Evolutionary conservation across 768 basidiomycete genomes (phyloP), one percentile per base, ranked within the genome.

Genomic region (Hemileccinum impolitum): DNA sequence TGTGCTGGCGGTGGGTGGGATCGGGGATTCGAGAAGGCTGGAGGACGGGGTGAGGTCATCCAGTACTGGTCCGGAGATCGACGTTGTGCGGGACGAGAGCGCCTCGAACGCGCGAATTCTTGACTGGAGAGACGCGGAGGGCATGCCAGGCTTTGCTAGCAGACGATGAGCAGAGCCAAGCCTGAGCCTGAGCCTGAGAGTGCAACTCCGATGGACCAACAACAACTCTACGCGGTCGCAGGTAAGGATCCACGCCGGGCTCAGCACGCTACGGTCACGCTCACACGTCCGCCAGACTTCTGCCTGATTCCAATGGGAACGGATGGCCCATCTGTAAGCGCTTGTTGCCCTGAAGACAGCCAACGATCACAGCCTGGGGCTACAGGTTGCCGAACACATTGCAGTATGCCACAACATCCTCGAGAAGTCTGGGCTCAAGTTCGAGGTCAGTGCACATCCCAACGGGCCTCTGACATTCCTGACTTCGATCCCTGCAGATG

Each of bases 291-390:
- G 17, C 32, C 51, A 91, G 91, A 94, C 66, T 92, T 94, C 62
- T 94, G 91, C 60, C 79, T 94, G 34, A 84, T 93, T 48, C 92
- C 91, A 12, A 85, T 94, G 47, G 91, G 91, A 48, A 89, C 87
- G 2, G 79, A 67, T 14, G 79, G 82, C 26, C 70, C 88, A 19
- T 91, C 88, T 6, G 91, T 87, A 54, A 39, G 77, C 51, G n/a
- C 38, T 26, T 9, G 14, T 44, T 25, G 17, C 39, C 12, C 17
- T 30, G 14, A 30, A 51, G 58, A 57, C 25, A 51, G 8, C 47
- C 19, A 31, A 15, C 31, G 28, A 28, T 49, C 39, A 31, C 17
- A 1, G 5, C 25, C 26, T 8, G 12, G 18, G n/a, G 5, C 36
- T 1, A 9, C 41, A 85, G 83, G 85, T 90, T 17, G 88, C 87